Conservation (phyloP, 2,329 filamentous ascomycete species). For the Neofusicoccum cordaticola region DNA sequence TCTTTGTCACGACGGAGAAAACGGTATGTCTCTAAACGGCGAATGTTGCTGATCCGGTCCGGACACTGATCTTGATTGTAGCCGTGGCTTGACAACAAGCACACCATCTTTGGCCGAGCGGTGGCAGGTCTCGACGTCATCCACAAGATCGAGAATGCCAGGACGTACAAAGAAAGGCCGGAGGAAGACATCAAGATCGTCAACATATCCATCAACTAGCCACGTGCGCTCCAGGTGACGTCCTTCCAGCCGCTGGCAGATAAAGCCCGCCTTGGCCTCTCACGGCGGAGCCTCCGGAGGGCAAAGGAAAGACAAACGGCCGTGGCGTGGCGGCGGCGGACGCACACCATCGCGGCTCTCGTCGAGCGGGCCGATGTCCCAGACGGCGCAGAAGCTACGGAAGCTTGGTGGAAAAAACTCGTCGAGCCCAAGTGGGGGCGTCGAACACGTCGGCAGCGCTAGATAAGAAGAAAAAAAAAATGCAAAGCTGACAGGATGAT, state of each 20-base stretch:
- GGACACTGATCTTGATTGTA: constrained; percentile 34
- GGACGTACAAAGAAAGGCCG: constrained; percentile 86
- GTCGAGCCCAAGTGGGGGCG: neutral
- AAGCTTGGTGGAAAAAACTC: constrained; percentile 3
- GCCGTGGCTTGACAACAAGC: constrained; percentile 92
- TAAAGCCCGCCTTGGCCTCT: no score
- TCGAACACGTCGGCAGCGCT: constrained; percentile 9
- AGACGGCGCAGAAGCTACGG: neutral
- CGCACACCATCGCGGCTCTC: neutral
- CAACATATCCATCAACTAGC: constrained; percentile 59
- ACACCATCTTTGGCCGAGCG: constrained; percentile 91
- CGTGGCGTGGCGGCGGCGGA: no score
- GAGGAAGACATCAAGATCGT: constrained; percentile 97
- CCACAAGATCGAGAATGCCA: constrained; percentile 89
- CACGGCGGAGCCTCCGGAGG: no score
- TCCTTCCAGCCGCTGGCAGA: neutral
- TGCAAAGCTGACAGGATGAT: neutral
- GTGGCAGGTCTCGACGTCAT: constrained; percentile 90
- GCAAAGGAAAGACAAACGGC: no score
- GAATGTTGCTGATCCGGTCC: constrained; percentile 11
- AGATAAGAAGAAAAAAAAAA: neutral
- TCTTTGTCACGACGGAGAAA: constrained; percentile 98
- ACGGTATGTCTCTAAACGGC: constrained; percentile 59
- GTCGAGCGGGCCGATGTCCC: neutral
- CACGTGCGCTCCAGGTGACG: no score